phyloP scores from a whole-genome alignment of 495 filamentous ascomycete species.

The Monascus purpureus region DNA sequence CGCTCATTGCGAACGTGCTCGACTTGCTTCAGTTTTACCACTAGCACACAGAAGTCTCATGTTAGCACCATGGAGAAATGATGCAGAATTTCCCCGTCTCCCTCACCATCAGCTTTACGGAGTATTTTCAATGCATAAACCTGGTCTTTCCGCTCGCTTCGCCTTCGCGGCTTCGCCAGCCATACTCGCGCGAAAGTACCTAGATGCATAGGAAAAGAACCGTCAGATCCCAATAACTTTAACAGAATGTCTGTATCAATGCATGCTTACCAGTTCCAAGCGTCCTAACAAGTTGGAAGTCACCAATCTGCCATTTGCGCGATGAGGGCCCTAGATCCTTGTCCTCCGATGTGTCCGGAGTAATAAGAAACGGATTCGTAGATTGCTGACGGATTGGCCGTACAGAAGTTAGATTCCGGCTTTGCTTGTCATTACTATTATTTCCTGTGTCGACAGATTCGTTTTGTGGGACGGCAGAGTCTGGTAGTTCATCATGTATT shows the following conservation, averaged over 20 bases:
- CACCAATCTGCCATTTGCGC: conserved; percentile 42
- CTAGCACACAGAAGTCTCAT: conserved; percentile 24
- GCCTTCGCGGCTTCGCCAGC: conserved; percentile 55
- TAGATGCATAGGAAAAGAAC: conserved; percentile 19
- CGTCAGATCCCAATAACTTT: conserved; percentile 18
- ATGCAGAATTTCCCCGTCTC: neutral
- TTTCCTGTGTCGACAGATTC: conserved; percentile 22
- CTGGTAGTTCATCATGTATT: conserved; percentile 22
- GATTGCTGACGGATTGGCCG: conserved; percentile 32
- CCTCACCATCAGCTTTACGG: conserved; percentile 69
- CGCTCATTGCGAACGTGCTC: conserved; percentile 96
- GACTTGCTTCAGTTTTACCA: conserved; percentile 93
- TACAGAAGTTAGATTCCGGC: conserved; percentile 27
- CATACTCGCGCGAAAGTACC: conserved; percentile 95
- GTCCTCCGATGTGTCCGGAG: conserved; percentile 36
- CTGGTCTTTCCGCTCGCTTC: conserved; percentile 43
- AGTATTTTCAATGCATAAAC: conserved; percentile 91
- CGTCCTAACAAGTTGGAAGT: conserved; percentile 80
- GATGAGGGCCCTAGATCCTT: conserved; percentile 45
- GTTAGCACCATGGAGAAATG: conserved; percentile 4
- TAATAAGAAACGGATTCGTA: conserved; percentile 38
- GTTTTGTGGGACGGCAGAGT: conserved; percentile 9
- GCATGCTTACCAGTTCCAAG: conserved; percentile 62
- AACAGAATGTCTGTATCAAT: conserved; percentile 6
- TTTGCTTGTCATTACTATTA: conserved; percentile 35